Conservation (phyloP, 2,329 filamentous ascomycete species). For the Fusarium tricinctum region DNA sequence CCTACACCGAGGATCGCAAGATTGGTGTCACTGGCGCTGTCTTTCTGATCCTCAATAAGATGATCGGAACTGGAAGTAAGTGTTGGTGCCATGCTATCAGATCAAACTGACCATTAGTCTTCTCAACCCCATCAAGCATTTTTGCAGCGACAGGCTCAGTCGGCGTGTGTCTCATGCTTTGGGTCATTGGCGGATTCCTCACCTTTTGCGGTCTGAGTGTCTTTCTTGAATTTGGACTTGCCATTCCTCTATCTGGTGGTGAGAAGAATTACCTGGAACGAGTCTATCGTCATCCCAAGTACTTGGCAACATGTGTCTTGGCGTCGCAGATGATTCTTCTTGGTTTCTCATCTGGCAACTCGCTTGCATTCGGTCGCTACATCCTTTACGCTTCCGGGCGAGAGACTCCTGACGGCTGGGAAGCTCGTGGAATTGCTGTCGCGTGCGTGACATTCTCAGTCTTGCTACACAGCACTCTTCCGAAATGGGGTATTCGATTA, state of each 20-base stretch:
- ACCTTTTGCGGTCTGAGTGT: constrained; percentile 72
- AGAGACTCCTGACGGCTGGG: constrained; percentile 65
- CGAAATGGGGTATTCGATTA: constrained; percentile 71
- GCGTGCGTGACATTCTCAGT: constrained; percentile 68
- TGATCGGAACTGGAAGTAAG: constrained; percentile 71
- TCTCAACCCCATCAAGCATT: constrained; percentile 68
- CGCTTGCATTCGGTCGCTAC: constrained; percentile 71
- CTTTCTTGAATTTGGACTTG: constrained; percentile 74
- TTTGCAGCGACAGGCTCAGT: constrained; percentile 67
- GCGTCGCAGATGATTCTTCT: constrained; percentile 73
- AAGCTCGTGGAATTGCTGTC: constrained; percentile 68
- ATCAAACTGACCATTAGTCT: constrained; percentile 55
- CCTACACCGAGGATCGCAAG: constrained; percentile 60
- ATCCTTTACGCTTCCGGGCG: constrained; percentile 67
- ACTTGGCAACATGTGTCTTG: constrained; percentile 71
- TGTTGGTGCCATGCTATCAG: neutral
- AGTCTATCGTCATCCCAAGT: constrained; percentile 70
- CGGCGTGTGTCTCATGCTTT: constrained; percentile 54
- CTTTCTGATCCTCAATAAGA: constrained; percentile 70
- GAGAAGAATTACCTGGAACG: constrained; percentile 77
- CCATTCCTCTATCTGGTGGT: constrained; percentile 72
- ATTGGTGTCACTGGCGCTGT: constrained; percentile 67
- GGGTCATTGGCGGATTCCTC: constrained; percentile 62
- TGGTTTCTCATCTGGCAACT: constrained; percentile 71
- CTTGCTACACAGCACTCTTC: constrained; percentile 64